These are phyloP conservation scores for Ganoderma resinaceum DNA, from an alignment of 1,284 basidiomycete genomes.

Conservation along the genomic window DNA sequence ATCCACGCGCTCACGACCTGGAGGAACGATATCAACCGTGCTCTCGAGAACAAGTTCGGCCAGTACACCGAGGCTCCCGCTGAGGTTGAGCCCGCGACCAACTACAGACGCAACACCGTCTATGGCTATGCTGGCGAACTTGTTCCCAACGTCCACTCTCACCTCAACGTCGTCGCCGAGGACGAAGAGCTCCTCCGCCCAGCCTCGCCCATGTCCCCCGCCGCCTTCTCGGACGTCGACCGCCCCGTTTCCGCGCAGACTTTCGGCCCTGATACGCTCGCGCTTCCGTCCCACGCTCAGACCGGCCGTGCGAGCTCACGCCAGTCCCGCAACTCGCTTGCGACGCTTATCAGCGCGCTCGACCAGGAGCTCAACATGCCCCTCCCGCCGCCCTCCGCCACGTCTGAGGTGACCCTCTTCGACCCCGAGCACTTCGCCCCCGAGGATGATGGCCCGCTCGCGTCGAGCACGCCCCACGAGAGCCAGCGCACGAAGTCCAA, in stretches of 20 bases:
- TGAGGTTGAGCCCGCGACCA: slow-evolving; percentile 35
- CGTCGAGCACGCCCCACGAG: slow-evolving; percentile 70
- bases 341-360: slow-evolving; percentile 48
- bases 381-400: slow-evolving; percentile 54
- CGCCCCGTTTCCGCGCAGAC: slow-evolving; percentile 50
- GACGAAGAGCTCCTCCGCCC: slow-evolving; percentile 44
- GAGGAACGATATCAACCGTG: slow-evolving; percentile 58
- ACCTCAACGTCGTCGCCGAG: slow-evolving; percentile 49
- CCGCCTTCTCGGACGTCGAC: not conserved
- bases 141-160: slow-evolving; percentile 32
- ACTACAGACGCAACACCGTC: slow-evolving; percentile 55
- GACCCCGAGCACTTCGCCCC: slow-evolving; percentile 45
- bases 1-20: slow-evolving; percentile 55
- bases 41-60: slow-evolving; percentile 50
- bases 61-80: slow-evolving; percentile 34
- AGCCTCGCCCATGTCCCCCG: slow-evolving; percentile 22
- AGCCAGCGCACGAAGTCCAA: slow-evolving; percentile 43
- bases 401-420: slow-evolving; percentile 66
- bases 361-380: slow-evolving; percentile 41
- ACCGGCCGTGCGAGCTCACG: slow-evolving; percentile 55
- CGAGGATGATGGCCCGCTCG: slow-evolving; percentile 49
- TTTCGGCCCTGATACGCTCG: slow-evolving; percentile 49
- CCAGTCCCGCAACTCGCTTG: slow-evolving; percentile 59
- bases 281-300: slow-evolving; percentile 49
- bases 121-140: slow-evolving; percentile 46